Evolutionary conservation across 2,329 filamentous ascomycete species (phyloP).

Genomic region (Hymenoscyphus scutula): DNA sequence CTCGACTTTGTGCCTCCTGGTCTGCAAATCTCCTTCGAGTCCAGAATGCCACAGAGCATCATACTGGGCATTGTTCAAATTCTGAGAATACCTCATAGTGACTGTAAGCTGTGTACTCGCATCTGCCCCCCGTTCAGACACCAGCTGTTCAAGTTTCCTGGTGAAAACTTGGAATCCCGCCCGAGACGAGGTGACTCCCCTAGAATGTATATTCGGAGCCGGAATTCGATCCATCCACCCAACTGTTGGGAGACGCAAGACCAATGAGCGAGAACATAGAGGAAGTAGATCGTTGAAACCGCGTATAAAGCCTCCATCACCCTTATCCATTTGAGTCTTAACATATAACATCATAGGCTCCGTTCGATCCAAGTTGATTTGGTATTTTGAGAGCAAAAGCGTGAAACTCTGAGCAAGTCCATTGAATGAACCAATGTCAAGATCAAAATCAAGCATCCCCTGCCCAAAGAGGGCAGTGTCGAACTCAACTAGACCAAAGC

Average conservation of each 20-base stretch:
- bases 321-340: slow-evolving; percentile 5
- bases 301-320: slow-evolving; percentile 13
- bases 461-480: slow-evolving; percentile 15
- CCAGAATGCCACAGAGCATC: slow-evolving; percentile 11
- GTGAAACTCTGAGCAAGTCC: slow-evolving; percentile 15
- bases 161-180: slow-evolving; percentile 15
- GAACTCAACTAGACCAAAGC: slow-evolving; percentile 19
- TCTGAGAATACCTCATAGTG: not conserved
- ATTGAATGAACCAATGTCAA: slow-evolving; percentile 18
- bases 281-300: slow-evolving; percentile 21
- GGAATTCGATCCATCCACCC: slow-evolving; percentile 15
- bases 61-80: not conserved
- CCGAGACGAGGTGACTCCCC: slow-evolving; percentile 12
- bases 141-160: slow-evolving; percentile 8
- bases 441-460: slow-evolving; percentile 4
- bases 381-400: not conserved
- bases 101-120: not conserved
- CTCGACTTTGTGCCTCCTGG: not conserved
- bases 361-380: not conserved
- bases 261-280: slow-evolving; percentile 7
- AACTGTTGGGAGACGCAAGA: not conserved
- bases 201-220: slow-evolving; percentile 14
- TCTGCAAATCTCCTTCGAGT: not conserved
- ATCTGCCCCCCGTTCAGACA: not conserved
- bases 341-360: not conserved